phyloP scores from a whole-genome alignment of 1,139 yeast species.

The Candida mesenterica region DNA sequence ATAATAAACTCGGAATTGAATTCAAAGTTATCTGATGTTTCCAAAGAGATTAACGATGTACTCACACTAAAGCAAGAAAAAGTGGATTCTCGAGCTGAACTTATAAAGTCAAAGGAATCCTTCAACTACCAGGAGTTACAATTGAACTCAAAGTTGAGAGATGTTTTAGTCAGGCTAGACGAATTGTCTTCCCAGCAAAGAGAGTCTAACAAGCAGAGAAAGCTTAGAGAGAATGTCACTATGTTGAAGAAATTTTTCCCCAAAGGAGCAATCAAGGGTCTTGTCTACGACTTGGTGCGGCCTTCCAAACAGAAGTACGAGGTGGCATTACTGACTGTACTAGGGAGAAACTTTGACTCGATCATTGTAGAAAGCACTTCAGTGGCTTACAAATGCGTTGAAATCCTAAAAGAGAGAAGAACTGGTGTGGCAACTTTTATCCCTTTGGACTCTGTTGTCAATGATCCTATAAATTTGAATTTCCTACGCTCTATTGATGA shows the following conservation, averaged over 20 bases:
- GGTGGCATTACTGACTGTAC: constrained; percentile 70
- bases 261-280: constrained; percentile 66
- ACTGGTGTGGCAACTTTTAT: constrained; percentile 84
- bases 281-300: constrained; percentile 74
- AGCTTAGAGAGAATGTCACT: constrained; percentile 68
- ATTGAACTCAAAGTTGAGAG: constrained; percentile 63
- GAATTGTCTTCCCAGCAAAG: constrained; percentile 74
- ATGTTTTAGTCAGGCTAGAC: constrained; percentile 59
- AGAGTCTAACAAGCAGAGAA: constrained; percentile 69
- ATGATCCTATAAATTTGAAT: constrained; percentile 56
- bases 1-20: constrained; percentile 32
- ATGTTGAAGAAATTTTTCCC: constrained; percentile 71
- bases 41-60: constrained; percentile 31
- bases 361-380: constrained; percentile 75
- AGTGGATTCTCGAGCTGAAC: constrained; percentile 36
- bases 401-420: constrained; percentile 80
- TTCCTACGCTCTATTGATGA: constrained; percentile 56
- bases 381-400: constrained; percentile 81
- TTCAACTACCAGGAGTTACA: constrained; percentile 49
- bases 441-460: constrained; percentile 72
- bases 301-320: constrained; percentile 79
- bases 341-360: constrained; percentile 81
- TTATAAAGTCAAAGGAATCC: constrained; percentile 48
- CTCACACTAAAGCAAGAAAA: constrained; percentile 39
- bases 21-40: constrained; percentile 33